These are phyloP conservation scores for Diplocarpon rosae DNA, from an alignment of 2,329 filamentous ascomycete species.

Conservation along the genomic window DNA sequence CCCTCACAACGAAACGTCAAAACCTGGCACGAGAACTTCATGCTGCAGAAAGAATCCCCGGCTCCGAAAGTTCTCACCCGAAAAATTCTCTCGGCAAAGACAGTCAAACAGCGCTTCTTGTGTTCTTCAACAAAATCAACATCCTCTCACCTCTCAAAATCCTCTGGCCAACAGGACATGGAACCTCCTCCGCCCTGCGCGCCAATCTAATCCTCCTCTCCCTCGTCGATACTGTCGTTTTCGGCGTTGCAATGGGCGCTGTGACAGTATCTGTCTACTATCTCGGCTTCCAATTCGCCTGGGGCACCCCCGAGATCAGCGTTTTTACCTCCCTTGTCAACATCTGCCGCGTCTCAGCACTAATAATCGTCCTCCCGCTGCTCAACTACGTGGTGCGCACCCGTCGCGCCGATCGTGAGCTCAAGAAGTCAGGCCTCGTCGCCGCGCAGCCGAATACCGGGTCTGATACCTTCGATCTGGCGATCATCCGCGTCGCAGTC, in stretches of 20 bases:
- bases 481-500: slow-evolving; percentile 63
- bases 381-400: slow-evolving; percentile 65
- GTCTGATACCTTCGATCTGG: slow-evolving; percentile 67
- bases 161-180: slow-evolving; percentile 60
- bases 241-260: slow-evolving; percentile 71
- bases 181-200: slow-evolving; percentile 49
- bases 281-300: slow-evolving; percentile 66
- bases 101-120: slow-evolving; percentile 5
- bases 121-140: slow-evolving; percentile 41
- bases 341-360: slow-evolving; percentile 57
- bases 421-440: slow-evolving; percentile 50
- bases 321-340: slow-evolving; percentile 75
- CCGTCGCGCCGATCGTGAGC: slow-evolving; percentile 19
- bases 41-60: slow-evolving; percentile 27
- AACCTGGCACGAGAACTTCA: slow-evolving; percentile 59
- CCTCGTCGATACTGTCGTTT: slow-evolving; percentile 68
- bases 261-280: slow-evolving; percentile 80
- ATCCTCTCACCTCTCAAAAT: slow-evolving; percentile 68
- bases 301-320: slow-evolving; percentile 72
- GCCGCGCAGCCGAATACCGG: slow-evolving; percentile 37
- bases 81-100: slow-evolving; percentile 16
- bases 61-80: slow-evolving; percentile 6
- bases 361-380: slow-evolving; percentile 65
- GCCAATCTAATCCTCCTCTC: slow-evolving; percentile 77
- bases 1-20: slow-evolving; percentile 64